phyloP scores from a whole-genome alignment of 1,284 basidiomycete species.

The Coniophora puteana region DNA sequence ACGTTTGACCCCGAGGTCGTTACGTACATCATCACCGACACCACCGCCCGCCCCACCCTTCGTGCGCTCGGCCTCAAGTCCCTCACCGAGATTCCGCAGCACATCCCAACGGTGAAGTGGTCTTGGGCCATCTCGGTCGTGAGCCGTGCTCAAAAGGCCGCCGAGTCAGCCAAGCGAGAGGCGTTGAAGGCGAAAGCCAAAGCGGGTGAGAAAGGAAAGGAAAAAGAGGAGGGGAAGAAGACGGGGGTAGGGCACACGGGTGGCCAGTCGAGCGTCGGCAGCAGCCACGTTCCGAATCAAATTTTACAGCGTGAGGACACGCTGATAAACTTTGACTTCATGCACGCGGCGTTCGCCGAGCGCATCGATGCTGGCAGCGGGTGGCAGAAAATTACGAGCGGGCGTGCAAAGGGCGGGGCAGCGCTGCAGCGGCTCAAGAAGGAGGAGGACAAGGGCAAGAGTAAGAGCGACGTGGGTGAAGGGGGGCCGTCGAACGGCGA shows the following conservation, averaged over 20 bases:
- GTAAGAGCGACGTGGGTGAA: constrained; percentile 9
- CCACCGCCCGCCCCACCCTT: constrained; percentile 32
- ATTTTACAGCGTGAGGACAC: too few relatives aligned
- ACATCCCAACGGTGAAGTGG: constrained; percentile 64
- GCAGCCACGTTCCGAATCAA: too few relatives aligned
- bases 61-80: constrained; percentile 39
- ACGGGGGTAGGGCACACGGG: constrained; percentile 28
- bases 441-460: constrained; percentile 6
- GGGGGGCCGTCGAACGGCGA: constrained; percentile 27
- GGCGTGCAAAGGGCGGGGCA: constrained; percentile 4
- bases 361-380: constrained; percentile 41
- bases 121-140: constrained; percentile 43
- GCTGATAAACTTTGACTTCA: constrained; percentile 33
- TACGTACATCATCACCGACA: constrained; percentile 63
- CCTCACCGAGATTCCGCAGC: constrained; percentile 51
- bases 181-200: constrained; percentile 1
- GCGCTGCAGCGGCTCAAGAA: neutral
- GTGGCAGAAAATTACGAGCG: constrained; percentile 15
- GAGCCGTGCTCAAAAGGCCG: constrained; percentile 7
- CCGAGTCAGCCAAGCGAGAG: neutral
- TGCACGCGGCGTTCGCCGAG: constrained; percentile 43
- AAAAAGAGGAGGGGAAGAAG: constrained; percentile 11
- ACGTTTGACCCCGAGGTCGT: constrained; percentile 48
- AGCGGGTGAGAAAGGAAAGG: neutral
- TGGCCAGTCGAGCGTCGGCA: too few relatives aligned